Evolutionary conservation across 257 asterid genomes (phyloP).

Genomic region (Jacaranda mimosifolia): DNA sequence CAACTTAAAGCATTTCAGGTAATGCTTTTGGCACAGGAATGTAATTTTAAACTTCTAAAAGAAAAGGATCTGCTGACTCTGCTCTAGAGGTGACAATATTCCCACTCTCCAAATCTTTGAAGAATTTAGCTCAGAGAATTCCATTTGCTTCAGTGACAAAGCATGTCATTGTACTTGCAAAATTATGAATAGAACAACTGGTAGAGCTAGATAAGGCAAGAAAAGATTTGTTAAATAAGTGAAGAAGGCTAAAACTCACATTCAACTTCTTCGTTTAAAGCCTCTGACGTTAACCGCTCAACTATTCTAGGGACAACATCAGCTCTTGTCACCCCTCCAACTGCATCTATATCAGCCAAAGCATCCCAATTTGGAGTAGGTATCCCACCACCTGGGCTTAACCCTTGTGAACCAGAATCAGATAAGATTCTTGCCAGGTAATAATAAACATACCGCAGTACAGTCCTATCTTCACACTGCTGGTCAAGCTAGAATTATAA

Average conservation of each 20-base stretch:
- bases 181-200: constrained; percentile 24
- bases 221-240: constrained; percentile 19
- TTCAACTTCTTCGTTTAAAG: constrained; percentile 89
- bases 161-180: not conserved
- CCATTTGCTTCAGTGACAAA: not conserved
- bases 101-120: constrained; percentile 5
- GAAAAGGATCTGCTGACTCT: not conserved
- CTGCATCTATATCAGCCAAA: constrained; percentile 96
- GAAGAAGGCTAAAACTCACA: constrained; percentile 57
- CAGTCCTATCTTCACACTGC: constrained; percentile 98
- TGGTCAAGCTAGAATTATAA: constrained; percentile 86
- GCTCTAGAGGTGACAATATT: constrained; percentile 3
- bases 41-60: not conserved
- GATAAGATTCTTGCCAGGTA: constrained; percentile 97
- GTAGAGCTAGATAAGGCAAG: constrained; percentile 32
- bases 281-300: constrained; percentile 83
- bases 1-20: constrained; percentile 5
- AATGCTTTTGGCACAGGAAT: constrained; percentile 13
- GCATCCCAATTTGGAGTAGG: constrained; percentile 99
- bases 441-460: constrained; percentile 95
- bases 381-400: constrained; percentile 97
- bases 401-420: constrained; percentile 95
- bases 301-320: constrained; percentile 96
- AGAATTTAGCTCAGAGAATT: constrained; percentile 10
- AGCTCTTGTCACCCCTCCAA: constrained; percentile 99